These are phyloP conservation scores for Cystobasidium tubakii DNA, from an alignment of 768 basidiomycete genomes.

Conservation along the genomic window DNA sequence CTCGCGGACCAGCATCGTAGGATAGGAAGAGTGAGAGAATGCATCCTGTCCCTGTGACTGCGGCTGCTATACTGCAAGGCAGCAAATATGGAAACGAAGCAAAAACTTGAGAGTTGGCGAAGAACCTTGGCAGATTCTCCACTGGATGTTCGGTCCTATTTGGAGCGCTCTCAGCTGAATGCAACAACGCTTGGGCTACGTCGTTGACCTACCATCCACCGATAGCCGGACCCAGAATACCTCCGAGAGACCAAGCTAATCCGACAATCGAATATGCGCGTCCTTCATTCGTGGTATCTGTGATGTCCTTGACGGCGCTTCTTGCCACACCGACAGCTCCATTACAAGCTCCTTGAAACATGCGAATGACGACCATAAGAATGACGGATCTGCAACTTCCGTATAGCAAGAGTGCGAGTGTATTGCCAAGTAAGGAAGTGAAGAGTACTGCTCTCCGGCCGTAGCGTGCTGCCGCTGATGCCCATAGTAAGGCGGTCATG, in stretches of 20 bases:
- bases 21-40: conserved; percentile 81
- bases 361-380: conserved; percentile 76
- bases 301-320: conserved; percentile 76
- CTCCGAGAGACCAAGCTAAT: conserved; percentile 70
- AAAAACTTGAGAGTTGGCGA: conserved; percentile 59
- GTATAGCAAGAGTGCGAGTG: conserved; percentile 68
- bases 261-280: conserved; percentile 91
- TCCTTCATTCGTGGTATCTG: conserved; percentile 86
- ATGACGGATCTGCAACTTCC: conserved; percentile 69
- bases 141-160: conserved; percentile 56
- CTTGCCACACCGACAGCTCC: conserved; percentile 93
- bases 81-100: conserved; percentile 80
- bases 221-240: conserved; percentile 79
- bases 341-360: conserved; percentile 79
- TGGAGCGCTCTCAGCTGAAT: background rate
- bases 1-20: conserved; percentile 80
- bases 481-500: conserved; percentile 89
- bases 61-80: conserved; percentile 71
- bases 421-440: conserved; percentile 76
- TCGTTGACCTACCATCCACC: conserved; percentile 46
- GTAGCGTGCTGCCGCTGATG: conserved; percentile 88
- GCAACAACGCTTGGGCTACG: background rate
- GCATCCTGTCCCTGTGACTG: conserved; percentile 72
- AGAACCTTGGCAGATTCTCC: conserved; percentile 73
- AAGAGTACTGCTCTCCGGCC: conserved; percentile 77